Conservation (phyloP, 768 basidiomycete species). For the Psilocybe cyanescens region DNA sequence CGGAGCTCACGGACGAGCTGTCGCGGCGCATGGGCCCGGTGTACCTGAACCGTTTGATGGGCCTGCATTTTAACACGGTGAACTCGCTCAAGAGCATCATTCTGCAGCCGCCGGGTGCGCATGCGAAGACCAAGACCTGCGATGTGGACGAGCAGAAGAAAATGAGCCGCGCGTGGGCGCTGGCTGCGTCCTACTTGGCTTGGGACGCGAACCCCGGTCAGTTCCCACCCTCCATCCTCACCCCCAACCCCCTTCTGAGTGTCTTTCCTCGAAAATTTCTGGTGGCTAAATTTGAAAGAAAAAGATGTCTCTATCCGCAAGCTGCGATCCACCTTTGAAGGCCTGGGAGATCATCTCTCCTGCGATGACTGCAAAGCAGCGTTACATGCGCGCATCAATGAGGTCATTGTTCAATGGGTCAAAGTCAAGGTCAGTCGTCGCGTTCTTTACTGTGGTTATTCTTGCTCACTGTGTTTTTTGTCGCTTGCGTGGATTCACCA, state of each 20-base stretch:
- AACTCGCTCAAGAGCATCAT: slow-evolving; percentile 30
- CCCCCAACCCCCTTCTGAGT: not conserved
- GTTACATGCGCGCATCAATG: slow-evolving; percentile 29
- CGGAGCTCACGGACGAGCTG: slow-evolving; percentile 28
- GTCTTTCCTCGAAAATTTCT: not conserved
- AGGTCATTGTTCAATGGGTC: slow-evolving; percentile 33
- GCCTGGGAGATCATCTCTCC: slow-evolving; percentile 28
- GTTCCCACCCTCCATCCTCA: not conserved
- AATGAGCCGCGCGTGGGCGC: slow-evolving; percentile 39
- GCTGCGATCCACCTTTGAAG: slow-evolving; percentile 28
- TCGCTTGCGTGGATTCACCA: too few relatives aligned
- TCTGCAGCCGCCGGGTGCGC: slow-evolving; percentile 30
- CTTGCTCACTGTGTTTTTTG: too few relatives aligned
- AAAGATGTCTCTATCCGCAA: slow-evolving; percentile 30
- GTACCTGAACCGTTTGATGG: slow-evolving; percentile 32
- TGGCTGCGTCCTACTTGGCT: slow-evolving; percentile 36
- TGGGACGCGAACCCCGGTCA: slow-evolving; percentile 42
- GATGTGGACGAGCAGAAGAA: slow-evolving; percentile 34
- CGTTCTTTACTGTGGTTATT: too few relatives aligned
- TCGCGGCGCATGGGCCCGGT: slow-evolving; percentile 28
- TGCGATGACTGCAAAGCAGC: slow-evolving; percentile 31
- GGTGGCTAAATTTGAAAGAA: not conserved
- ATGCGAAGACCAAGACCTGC: slow-evolving; percentile 32
- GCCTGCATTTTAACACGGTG: slow-evolving; percentile 24
- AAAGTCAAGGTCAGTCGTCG: slow-evolving; percentile 30